Evolutionary conservation across 352 stramenopile species (phyloP).

Genomic region (Phytophthora quininea): DNA sequence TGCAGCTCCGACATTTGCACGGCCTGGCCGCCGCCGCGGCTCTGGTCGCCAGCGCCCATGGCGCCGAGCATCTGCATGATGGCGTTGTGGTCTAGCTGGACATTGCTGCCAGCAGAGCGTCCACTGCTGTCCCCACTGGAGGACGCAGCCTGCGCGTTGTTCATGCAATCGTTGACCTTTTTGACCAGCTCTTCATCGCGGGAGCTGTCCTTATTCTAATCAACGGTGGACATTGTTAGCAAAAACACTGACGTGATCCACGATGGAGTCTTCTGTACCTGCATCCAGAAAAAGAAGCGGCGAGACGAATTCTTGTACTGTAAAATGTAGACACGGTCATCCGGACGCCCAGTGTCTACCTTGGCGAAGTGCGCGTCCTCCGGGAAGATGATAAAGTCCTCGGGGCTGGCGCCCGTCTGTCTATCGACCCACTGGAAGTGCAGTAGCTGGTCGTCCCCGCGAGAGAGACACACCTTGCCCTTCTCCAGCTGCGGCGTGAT

Average conservation of each 20-base stretch:
- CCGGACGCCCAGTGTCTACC: constrained; percentile 85
- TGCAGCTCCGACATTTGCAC: constrained; percentile 89
- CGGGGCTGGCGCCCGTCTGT: constrained; percentile 76
- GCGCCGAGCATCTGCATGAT: constrained; percentile 92
- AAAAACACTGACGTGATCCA: too few relatives aligned
- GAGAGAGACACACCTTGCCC: constrained; percentile 87
- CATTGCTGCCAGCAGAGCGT: constrained; percentile 53
- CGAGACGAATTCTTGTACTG: constrained; percentile 93
- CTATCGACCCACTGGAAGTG: constrained; percentile 95
- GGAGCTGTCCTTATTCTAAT: constrained; percentile 85
- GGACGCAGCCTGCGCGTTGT: constrained; percentile 69
- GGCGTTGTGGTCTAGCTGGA: constrained; percentile 89
- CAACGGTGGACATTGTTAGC: background rate
- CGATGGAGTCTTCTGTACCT: constrained; percentile 60
- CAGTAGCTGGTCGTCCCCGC: constrained; percentile 89
- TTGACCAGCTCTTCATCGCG: constrained; percentile 88
- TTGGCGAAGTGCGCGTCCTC: constrained; percentile 89
- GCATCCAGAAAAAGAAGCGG: constrained; percentile 96
- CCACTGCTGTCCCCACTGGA: constrained; percentile 33
- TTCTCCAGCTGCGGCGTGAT: constrained; percentile 91
- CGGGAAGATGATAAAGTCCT: constrained; percentile 94
- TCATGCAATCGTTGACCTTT: constrained; percentile 91
- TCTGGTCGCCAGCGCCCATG: constrained; percentile 76
- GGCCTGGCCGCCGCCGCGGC: constrained; percentile 47
- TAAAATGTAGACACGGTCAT: constrained; percentile 91